Evolutionary conservation across 2,329 filamentous ascomycete species (phyloP), one percentile per base, ranked within the genome.

Genomic region (Trichoderma arundinaceum): DNA sequence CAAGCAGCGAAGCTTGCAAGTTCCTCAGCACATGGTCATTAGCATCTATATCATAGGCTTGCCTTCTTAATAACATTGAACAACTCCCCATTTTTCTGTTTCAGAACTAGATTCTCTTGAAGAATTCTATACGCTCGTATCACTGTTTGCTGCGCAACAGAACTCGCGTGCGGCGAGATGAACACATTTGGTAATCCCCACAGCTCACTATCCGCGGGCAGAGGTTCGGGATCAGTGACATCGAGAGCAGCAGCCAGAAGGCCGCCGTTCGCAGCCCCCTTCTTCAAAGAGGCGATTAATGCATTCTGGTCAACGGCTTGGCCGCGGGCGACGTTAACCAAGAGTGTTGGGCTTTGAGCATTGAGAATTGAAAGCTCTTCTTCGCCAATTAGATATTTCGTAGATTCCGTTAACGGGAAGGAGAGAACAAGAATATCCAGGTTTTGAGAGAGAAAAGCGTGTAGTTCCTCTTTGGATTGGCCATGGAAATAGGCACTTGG

Each of bases 141-240:
- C 8, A 61, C 8, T 2, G 58, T 61, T 33, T 51, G 44, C 4
- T 15, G 46, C 58, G 58, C 17, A 48, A 17, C 7, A 15, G 58
- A 61, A 7, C 58, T 61, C 9, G 51, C n/a, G 41, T 61, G 58
- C 17, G 58, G 58, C 9, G 58, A 41, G 2, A 61, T 41, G n/a
- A 61, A 51, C 10, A 61, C 58, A n/a, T 61, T 61, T n/a, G 44
- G 46, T 19, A 61, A n/a, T 5, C 46, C 58, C 58, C 58, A 61
- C 3, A 61, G 13, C 15, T 61, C 58, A 32, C 46, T 61, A 15
- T 61, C 58, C 33, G 35, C 35, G 17, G 58, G 58, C 44, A 61
- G 22, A 32, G 58, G 58, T 35, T 61, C 58, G 3, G 58, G 58
- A 19, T 61, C 58, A 5, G 58, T 61, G 2, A 61, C 58, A 41